phyloP scores from a whole-genome alignment of 805 yeast species.

The Yarrowia sp. region DNA sequence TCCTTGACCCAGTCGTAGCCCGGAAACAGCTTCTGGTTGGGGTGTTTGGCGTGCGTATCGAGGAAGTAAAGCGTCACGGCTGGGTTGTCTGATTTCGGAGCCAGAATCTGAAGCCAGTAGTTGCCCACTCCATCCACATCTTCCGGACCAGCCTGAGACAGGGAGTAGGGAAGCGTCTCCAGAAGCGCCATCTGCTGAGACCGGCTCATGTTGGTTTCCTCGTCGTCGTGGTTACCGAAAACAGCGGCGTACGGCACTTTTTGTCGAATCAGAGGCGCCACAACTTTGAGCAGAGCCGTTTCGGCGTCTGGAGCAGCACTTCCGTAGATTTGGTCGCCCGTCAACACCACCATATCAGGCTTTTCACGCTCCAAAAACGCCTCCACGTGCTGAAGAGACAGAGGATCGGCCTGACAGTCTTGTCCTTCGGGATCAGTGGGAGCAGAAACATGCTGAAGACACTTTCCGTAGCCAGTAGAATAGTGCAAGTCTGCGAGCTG shows the following conservation, averaged over 20 bases:
- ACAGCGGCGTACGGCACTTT: slow-evolving; percentile 79
- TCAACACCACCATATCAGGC: slow-evolving; percentile 80
- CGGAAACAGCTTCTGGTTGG: slow-evolving; percentile 44
- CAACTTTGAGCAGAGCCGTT: slow-evolving; percentile 73
- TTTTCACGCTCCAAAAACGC: slow-evolving; percentile 64
- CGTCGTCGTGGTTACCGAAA: slow-evolving; percentile 94
- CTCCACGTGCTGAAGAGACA: slow-evolving; percentile 61
- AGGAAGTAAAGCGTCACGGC: slow-evolving; percentile 66
- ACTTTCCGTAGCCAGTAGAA: slow-evolving; percentile 76
- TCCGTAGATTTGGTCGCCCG: slow-evolving; percentile 93
- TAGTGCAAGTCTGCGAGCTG: slow-evolving; percentile 92
- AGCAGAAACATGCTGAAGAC: slow-evolving; percentile 53
- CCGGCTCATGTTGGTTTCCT: slow-evolving; percentile 60
- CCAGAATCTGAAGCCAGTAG: slow-evolving; percentile 55
- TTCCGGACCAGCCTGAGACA: slow-evolving; percentile 60
- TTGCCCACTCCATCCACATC: slow-evolving; percentile 82
- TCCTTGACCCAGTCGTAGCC: slow-evolving; percentile 87
- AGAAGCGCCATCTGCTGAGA: slow-evolving; percentile 57
- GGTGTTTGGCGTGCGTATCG: slow-evolving; percentile 79
- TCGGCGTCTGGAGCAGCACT: slow-evolving; percentile 73
- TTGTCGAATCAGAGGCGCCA: slow-evolving; percentile 62
- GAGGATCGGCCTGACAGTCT: slow-evolving; percentile 71
- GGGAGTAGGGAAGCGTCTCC: slow-evolving; percentile 60
- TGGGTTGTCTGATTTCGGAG: slow-evolving; percentile 39
- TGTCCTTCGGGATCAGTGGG: slow-evolving; percentile 26